Evolutionary conservation across 371 early-diverging fungal species (phyloP).

Genomic region (Blakeslea trispora): DNA sequence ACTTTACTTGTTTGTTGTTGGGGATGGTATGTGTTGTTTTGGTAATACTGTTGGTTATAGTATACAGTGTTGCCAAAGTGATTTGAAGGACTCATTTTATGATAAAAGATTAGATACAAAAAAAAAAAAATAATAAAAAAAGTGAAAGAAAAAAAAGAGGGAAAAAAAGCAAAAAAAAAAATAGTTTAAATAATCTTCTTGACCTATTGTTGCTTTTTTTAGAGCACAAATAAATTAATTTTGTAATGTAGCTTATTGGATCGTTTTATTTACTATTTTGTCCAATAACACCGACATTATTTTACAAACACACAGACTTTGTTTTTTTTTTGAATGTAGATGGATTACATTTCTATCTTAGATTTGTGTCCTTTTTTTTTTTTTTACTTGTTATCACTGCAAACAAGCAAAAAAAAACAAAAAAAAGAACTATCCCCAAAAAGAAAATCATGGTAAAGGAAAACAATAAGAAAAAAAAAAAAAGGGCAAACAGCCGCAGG

Average conservation of each 20-base stretch:
- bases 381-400: too few relatives aligned
- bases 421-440: too few relatives aligned
- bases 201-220: slow-evolving; percentile 15
- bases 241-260: slow-evolving; percentile 8
- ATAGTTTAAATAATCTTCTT: slow-evolving; percentile 8
- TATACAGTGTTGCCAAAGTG: slow-evolving; percentile 16
- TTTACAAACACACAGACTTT: background rate
- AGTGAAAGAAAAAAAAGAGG: slow-evolving; percentile 5
- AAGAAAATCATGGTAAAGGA: too few relatives aligned
- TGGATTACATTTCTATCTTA: background rate
- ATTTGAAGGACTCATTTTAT: slow-evolving; percentile 25
- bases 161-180: background rate
- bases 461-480: too few relatives aligned
- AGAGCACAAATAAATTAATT: slow-evolving; percentile 5
- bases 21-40: slow-evolving; percentile 5
- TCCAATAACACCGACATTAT: slow-evolving; percentile 18
- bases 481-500: too few relatives aligned
- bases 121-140: slow-evolving; percentile 3
- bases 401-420: too few relatives aligned
- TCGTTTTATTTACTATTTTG: slow-evolving; percentile 16
- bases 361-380: too few relatives aligned
- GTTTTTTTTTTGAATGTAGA: background rate
- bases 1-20: slow-evolving; percentile 8
- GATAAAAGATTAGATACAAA: background rate
- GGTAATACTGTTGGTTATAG: slow-evolving; percentile 16